phyloP scores from a whole-genome alignment of 768 basidiomycete genomes.

The Amanita muscaria region DNA sequence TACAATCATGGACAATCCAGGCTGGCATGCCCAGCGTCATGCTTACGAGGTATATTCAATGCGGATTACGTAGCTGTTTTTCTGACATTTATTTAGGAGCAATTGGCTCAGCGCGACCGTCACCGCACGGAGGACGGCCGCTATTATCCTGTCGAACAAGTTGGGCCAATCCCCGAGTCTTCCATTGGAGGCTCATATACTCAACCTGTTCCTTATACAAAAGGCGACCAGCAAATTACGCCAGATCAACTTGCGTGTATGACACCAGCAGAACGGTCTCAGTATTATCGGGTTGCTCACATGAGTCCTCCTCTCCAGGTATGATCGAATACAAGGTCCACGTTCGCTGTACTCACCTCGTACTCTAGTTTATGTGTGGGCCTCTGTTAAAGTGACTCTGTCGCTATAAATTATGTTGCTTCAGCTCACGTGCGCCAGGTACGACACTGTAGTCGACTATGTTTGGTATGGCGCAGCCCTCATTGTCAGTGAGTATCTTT shows the following conservation, averaged over 20 bases:
- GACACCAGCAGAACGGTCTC: slow-evolving; percentile 58
- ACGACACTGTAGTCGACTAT: slow-evolving; percentile 75
- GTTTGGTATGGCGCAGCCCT: slow-evolving; percentile 88
- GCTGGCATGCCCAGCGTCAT: slow-evolving; percentile 64
- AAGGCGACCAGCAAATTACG: not conserved
- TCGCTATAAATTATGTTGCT: slow-evolving; percentile 3
- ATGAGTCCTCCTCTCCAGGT: slow-evolving; percentile 79
- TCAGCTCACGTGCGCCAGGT: slow-evolving; percentile 31
- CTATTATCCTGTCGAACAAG: slow-evolving; percentile 46
- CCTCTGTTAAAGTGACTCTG: slow-evolving; percentile 53
- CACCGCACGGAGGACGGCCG: slow-evolving; percentile 33
- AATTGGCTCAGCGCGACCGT: slow-evolving; percentile 19
- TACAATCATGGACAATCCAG: slow-evolving; percentile 58
- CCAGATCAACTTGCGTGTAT: slow-evolving; percentile 35
- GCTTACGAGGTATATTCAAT: slow-evolving; percentile 41
- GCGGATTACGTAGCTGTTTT: slow-evolving; percentile 3
- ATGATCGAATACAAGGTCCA: slow-evolving; percentile 9
- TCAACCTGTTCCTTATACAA: slow-evolving; percentile 26
- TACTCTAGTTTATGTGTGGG: slow-evolving; percentile 76
- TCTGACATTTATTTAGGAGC: slow-evolving; percentile 21
- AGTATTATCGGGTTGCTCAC: slow-evolving; percentile 42
- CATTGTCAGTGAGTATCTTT: slow-evolving; percentile 80
- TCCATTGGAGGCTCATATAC: slow-evolving; percentile 51
- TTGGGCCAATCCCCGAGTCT: slow-evolving; percentile 51
- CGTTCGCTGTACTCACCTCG: not conserved